These are phyloP conservation scores for Crassisporium funariophilum DNA, from an alignment of 768 basidiomycete species.

Conservation along the genomic window DNA sequence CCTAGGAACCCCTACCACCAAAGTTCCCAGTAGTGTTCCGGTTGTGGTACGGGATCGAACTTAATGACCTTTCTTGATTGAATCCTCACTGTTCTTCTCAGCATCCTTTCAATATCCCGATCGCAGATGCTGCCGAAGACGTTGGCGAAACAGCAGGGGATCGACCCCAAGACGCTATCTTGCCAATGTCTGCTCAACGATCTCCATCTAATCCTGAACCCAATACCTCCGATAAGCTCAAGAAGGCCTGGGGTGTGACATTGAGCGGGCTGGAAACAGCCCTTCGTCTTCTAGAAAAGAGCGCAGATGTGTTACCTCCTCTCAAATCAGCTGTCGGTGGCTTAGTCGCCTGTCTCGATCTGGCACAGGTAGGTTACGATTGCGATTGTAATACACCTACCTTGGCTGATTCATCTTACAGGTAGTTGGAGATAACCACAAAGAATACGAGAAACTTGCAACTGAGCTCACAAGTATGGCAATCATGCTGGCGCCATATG, in stretches of 20 bases:
- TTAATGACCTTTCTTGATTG: background rate
- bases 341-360: constrained; percentile 10
- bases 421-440: constrained; percentile 7
- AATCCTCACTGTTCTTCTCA: background rate
- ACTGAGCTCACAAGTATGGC: constrained; percentile 9
- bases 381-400: background rate
- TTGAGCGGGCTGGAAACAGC: constrained; percentile 7
- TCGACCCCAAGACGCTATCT: background rate
- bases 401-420: constrained; percentile 7
- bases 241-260: constrained; percentile 1
- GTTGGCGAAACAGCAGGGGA: background rate
- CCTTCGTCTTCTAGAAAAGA: constrained; percentile 7
- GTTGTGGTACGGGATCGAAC: background rate
- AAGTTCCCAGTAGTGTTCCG: background rate
- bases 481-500: constrained; percentile 8
- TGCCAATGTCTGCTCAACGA: background rate
- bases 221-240: constrained; percentile 1
- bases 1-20: no score
- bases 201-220: background rate
- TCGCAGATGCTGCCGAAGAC: background rate
- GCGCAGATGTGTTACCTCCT: background rate
- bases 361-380: constrained; percentile 9
- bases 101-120: background rate
- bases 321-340: constrained; percentile 9
- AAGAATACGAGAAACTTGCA: constrained; percentile 4